Conservation (phyloP, 2,329 filamentous ascomycete species). For the Aspergillus niger region DNA sequence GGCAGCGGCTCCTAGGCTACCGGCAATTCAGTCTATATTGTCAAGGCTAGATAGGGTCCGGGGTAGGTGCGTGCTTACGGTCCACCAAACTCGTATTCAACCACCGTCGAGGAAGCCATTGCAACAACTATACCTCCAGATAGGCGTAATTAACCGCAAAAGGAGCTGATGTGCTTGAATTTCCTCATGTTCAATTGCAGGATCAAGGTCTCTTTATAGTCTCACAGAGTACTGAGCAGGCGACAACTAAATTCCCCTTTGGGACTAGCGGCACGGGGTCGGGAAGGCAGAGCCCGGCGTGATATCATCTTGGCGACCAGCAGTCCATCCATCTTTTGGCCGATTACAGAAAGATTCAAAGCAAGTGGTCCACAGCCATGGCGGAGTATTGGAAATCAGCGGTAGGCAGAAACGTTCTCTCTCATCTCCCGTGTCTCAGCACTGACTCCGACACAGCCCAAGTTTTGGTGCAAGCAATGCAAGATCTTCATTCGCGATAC, state of each 20-base stretch:
- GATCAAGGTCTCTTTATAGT: not conserved
- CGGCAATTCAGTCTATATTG: not conserved
- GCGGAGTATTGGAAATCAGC: conserved; percentile 2
- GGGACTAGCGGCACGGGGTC: not conserved
- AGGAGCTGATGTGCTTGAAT: not conserved
- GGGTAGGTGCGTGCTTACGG: conserved; percentile 35
- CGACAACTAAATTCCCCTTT: not conserved
- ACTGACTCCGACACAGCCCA: conserved; percentile 58
- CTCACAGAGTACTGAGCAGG: not conserved
- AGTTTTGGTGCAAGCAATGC: conserved; percentile 99
- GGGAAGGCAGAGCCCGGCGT: not conserved
- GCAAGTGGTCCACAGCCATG: not conserved
- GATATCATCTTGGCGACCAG: not conserved
- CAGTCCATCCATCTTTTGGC: not conserved
- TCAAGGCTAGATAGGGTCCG: not conserved
- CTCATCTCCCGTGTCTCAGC: not conserved
- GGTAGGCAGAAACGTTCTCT: not conserved
- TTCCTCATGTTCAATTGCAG: not conserved
- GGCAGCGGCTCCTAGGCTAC: conserved; percentile 70
- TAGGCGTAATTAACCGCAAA: not conserved
- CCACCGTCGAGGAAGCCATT: not conserved
- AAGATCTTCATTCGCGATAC: conserved; percentile 88
- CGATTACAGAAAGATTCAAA: not conserved
- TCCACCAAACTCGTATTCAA: conserved; percentile 43
- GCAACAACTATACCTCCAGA: not conserved